Conservation (phyloP, 2,329 filamentous ascomycete species). For the Epichloe sylvatica region DNA sequence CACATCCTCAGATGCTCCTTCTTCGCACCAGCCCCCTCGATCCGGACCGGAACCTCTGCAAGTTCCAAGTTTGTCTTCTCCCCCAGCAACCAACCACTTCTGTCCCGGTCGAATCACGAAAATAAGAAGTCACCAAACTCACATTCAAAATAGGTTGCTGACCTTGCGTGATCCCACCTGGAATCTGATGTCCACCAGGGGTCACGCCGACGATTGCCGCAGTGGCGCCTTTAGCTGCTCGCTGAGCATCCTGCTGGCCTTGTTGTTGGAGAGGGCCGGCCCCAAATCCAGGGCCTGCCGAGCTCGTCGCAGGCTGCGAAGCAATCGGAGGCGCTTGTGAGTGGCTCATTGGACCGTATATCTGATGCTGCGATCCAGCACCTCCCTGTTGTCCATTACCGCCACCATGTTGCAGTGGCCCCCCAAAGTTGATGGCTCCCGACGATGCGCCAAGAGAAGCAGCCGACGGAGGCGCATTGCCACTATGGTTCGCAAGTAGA, state of each 20-base stretch:
- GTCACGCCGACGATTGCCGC: conserved; percentile 35
- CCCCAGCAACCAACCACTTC: neutral
- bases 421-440: conserved; percentile 39
- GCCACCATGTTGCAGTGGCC: conserved; percentile 40
- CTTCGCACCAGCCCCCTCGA: neutral
- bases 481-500: conserved; percentile 60
- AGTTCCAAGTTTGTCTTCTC: neutral
- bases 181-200: conserved; percentile 23
- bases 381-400: conserved; percentile 34
- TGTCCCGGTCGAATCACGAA: neutral
- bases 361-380: conserved; percentile 35
- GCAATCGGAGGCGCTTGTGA: conserved; percentile 34
- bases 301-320: conserved; percentile 44
- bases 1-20: neutral
- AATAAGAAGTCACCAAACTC: conserved; percentile 17
- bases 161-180: conserved; percentile 26
- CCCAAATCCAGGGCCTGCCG: conserved; percentile 53
- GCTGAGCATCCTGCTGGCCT: conserved; percentile 43
- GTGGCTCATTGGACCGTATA: conserved; percentile 42
- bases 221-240: conserved; percentile 27
- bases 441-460: conserved; percentile 40
- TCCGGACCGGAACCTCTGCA: neutral
- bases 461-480: conserved; percentile 35
- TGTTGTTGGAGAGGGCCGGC: conserved; percentile 42
- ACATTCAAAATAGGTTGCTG: conserved; percentile 38